Evolutionary conservation across 768 basidiomycete genomes (phyloP).

Genomic region (Tricholoma sp.): DNA sequence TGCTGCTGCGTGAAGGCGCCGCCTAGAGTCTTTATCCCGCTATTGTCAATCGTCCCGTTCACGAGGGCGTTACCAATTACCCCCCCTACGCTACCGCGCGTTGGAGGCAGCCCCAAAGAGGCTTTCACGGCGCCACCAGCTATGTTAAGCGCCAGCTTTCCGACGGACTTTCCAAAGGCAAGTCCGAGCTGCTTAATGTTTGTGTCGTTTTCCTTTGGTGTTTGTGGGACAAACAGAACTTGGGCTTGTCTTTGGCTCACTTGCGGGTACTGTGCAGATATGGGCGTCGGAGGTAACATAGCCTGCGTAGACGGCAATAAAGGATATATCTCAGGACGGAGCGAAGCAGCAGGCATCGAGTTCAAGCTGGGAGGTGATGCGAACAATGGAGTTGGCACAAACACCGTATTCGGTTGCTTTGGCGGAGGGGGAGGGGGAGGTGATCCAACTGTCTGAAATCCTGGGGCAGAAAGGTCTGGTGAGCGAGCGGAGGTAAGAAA

Average conservation of each 20-base stretch:
- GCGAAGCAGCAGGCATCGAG: background rate
- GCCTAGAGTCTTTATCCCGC: slow-evolving; percentile 10
- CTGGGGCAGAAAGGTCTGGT: background rate
- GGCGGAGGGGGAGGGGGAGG: background rate
- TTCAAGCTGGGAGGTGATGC: slow-evolving; percentile 3
- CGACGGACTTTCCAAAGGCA: background rate
- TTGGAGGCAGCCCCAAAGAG: background rate
- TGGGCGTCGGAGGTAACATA: background rate
- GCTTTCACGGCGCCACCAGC: slow-evolving; percentile 7
- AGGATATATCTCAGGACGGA: background rate
- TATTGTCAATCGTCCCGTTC: slow-evolving; percentile 1
- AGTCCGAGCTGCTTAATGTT: background rate
- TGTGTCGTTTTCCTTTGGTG: background rate
- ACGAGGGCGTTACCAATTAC: slow-evolving; percentile 4
- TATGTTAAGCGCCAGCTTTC: slow-evolving; percentile 5
- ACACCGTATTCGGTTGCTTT: background rate
- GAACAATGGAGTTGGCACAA: slow-evolving; percentile 1
- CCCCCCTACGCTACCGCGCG: slow-evolving; percentile 1
- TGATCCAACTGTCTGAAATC: background rate
- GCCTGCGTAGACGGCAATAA: background rate
- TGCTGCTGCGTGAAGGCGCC: slow-evolving; percentile 24
- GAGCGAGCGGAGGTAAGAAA: slow-evolving; percentile 8
- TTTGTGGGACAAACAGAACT: background rate
- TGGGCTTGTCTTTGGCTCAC: background rate
- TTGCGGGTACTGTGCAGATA: background rate